Evolutionary conservation across 2,329 filamentous ascomycete genomes (phyloP), one percentile per base, ranked within the genome.

Genomic region (Phaeophleospora eucalypticola): DNA sequence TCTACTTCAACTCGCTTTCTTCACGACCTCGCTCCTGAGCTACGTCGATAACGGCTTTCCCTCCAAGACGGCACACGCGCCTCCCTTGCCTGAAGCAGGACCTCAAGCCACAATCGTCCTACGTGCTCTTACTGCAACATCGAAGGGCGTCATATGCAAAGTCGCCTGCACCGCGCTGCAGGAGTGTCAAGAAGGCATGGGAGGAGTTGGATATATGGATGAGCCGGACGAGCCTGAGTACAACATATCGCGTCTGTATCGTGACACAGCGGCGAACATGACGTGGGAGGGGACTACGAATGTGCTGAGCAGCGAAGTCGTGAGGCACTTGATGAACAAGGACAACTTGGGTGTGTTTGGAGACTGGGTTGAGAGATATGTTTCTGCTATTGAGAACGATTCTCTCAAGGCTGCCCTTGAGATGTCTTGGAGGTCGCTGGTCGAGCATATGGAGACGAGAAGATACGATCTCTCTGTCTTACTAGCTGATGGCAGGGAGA

Each of bases 231-330:
- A 81, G 48, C 80, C 82, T 41, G 75, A 80, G 33, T 70, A 85
- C 48, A 88, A 88, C 58, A 68, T 88, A 3, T 76, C 83, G 0
- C 75, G 82, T 9, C 69, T 87, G 1, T 81, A 81, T 58, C 76
- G 86, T 8, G 84, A 88, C 57, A 79, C 76, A 2, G 67, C 71
- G 6, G 84, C 86, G 3, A 68, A 79, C 41, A 75, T 79, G 14
- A 87, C 87, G 39, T 86, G 83, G 82, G 83, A 86, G 64, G 83
- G 84, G 1, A 87, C 84, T 0, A 86, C 83, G 0, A 83, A 86
- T 58, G 82, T 89, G 3, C 71, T 89, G 44, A 79, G 47, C 24
- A 39, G 17, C n/a, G 37, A 39, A 19, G 37, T 20, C 15, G 37
- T 24, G 7, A 21, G 37, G 14, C 24, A 8, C n/a, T 4, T 39